Base-by-base conservation (phyloP, 1,284 basidiomycete species). In the Vanrija pseudolonga region DNA sequence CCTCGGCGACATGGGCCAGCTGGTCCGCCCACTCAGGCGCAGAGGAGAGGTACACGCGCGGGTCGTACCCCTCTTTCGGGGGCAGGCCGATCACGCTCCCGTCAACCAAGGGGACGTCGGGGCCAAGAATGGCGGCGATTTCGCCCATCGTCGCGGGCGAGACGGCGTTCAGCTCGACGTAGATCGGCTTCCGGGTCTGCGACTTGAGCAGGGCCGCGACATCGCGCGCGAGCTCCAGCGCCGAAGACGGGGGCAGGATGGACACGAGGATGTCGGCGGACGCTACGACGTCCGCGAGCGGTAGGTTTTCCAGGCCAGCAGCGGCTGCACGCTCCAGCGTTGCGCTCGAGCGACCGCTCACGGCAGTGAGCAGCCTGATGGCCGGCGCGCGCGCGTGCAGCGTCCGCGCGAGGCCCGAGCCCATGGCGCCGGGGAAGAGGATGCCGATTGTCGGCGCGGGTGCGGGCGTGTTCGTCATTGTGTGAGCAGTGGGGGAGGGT, bases 391-490 rank as follows among this genome's bases (percentile, higher is more conserved):
- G 61, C 17, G 18, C 18, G 40, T 49, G 45, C 12, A 63, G 61
- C 8, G 47, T 26, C 4, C 37, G 45, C 4, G 61, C 61, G 28
- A 63, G 56, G 24, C 55, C 55, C 8, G 61, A 46, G 19, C 61
- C 61, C 61, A 63, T 63, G 3, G 59, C 56, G 14, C 61, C 61
- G 2, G 61, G 61, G 51, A 58, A 63, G 22, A 63, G 61, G 40
- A 63, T 39, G 19, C 48, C 55, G 47, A 63, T 50, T 4, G 32
- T 32, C 32, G 32, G 32, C 32, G 32, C 14, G 12, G 32, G 32
- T 12, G 32, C 14, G 12, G 14, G 12, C 9, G 32, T 32, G 32
- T 32, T 32, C 11, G 32, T 32, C 32, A 32, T 32, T 3, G 26
- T 32, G 32, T 32, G 32, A 12, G 12, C 11, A 32, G 32, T 1